A percentile compares a stretch with the other conserved stretches of the same genome.
phyloP scores from a whole-genome alignment of 768 basidiomycete genomes.

The Lyophyllum shimeji region DNA sequence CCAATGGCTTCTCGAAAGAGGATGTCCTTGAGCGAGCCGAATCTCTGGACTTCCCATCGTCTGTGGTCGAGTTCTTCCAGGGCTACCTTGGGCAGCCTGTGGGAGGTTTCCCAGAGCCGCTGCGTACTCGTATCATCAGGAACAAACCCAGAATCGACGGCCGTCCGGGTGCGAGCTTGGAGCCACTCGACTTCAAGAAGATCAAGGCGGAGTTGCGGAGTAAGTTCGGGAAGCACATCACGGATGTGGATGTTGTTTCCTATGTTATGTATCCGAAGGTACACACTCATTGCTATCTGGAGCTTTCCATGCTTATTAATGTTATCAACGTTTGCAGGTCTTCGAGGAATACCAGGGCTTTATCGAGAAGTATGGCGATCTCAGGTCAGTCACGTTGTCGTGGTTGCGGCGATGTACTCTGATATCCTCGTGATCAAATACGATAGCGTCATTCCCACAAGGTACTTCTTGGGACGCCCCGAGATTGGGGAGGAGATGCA shows the following conservation, averaged over 20 bases:
- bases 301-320: background rate
- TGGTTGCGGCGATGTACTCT: background rate
- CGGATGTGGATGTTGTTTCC: slow-evolving; percentile 88
- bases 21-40: slow-evolving; percentile 87
- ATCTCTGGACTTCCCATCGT: slow-evolving; percentile 95
- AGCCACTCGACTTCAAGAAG: slow-evolving; percentile 92
- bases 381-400: slow-evolving; percentile 57
- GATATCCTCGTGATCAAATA: slow-evolving; percentile 15
- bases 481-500: slow-evolving; percentile 94
- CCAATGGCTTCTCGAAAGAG: slow-evolving; percentile 84
- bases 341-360: slow-evolving; percentile 98
- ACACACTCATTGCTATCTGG: slow-evolving; percentile 11
- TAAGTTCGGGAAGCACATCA: slow-evolving; percentile 95
- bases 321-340: slow-evolving; percentile 47
- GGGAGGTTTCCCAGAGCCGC: slow-evolving; percentile 97
- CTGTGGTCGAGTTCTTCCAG: slow-evolving; percentile 98
- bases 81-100: slow-evolving; percentile 97
- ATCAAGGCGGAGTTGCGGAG: slow-evolving; percentile 90
- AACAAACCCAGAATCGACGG: slow-evolving; percentile 92
- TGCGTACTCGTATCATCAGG: slow-evolving; percentile 89
- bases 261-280: slow-evolving; percentile 99
- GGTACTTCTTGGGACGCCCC: slow-evolving; percentile 95
- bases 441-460: slow-evolving; percentile 88
- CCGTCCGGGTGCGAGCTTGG: slow-evolving; percentile 87
- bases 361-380: slow-evolving; percentile 92